phyloP scores from a whole-genome alignment of 805 yeast genomes.

The Wickerhamomyces mucosus region DNA sequence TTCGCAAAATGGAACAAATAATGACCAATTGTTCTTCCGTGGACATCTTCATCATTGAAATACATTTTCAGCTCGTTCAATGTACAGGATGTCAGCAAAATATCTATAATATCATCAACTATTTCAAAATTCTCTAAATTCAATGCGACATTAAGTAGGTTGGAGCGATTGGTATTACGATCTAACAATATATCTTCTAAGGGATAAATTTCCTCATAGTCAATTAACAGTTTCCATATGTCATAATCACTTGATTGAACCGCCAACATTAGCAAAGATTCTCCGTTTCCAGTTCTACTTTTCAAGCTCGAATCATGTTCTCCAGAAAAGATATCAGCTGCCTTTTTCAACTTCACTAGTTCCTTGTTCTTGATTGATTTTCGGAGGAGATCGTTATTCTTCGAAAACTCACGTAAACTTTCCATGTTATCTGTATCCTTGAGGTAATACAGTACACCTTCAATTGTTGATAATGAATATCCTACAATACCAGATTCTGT shows the following conservation, averaged over 20 bases:
- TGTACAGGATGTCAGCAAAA: conserved; percentile 34
- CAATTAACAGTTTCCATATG: conserved; percentile 39
- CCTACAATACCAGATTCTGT: conserved; percentile 53
- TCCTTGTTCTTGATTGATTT: conserved; percentile 31
- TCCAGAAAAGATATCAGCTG: conserved; percentile 18
- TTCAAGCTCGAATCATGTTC: conserved; percentile 20
- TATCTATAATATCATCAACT: conserved; percentile 34
- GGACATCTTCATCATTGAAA: conserved; percentile 39
- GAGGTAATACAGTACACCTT: conserved; percentile 70
- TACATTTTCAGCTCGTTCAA: conserved; percentile 37
- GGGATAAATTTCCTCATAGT: conserved; percentile 40
- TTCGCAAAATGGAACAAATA: conserved; percentile 50
- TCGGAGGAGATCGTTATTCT: conserved; percentile 46
- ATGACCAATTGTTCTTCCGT: conserved; percentile 63
- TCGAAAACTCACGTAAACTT: conserved; percentile 32
- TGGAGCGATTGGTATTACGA: conserved; percentile 41
- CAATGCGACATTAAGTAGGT: conserved; percentile 54
- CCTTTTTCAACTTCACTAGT: conserved; percentile 13
- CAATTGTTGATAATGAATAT: conserved; percentile 75
- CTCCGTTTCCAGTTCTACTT: conserved; percentile 47
- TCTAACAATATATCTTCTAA: conserved; percentile 64
- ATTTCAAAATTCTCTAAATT: conserved; percentile 40
- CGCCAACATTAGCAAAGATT: conserved; percentile 61
- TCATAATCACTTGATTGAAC: conserved; percentile 36
- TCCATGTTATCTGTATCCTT: conserved; percentile 27